Base-by-base conservation (phyloP, 352 stramenopile genomes). In the Phytophthora uliginosa region DNA sequence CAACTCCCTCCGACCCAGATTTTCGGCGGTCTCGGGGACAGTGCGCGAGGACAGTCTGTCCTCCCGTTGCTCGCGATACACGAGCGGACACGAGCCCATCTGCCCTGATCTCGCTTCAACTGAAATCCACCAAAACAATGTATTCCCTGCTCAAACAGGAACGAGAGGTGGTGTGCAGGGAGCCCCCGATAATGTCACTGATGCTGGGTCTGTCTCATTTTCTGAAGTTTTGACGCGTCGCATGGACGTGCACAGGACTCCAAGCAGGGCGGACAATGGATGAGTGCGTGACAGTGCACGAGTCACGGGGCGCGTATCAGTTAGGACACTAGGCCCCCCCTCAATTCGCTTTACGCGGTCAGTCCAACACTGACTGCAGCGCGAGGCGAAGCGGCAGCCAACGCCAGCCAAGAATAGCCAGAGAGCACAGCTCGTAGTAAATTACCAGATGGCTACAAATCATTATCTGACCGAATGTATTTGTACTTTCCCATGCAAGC, bases 141-240 rank as follows among this genome's bases (percentile, higher is more conserved):
- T 69, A 52, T 24, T 57, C 9, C 36, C 13, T 3, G 3, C 1
- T 9, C 15, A 6, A 7, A 7, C 24, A 7, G 0, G 28, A 20
- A n/a, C 22, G 7, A 45, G n/a, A 0, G 10, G 60, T 26, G 45
- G 28, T 9, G 7, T 48, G 36, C 54, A 18, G 1, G 9, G n/a
- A 50, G 4, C 58, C 26, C 3, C 57, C 65, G 17, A 18, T 45
- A 68, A 13, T 52, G 59, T 12, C 22, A 69, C 20, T 52, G 26
- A 9, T 20, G 40, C 40, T 48, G 56, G 69, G 54, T 62, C 36
- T 76, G 63, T 71, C 69, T 67, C 69, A 63, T 17, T 63, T 72
- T 67, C 63, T 76, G 69, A 76, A 76, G 69, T 76, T 76, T 76
- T 68, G 69, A 63, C 69, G 63, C 47, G 61, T 75, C 55, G 36